These are phyloP conservation scores for Babesia ovis DNA, from an alignment of 169 alveolate species.

Conservation along the genomic window DNA sequence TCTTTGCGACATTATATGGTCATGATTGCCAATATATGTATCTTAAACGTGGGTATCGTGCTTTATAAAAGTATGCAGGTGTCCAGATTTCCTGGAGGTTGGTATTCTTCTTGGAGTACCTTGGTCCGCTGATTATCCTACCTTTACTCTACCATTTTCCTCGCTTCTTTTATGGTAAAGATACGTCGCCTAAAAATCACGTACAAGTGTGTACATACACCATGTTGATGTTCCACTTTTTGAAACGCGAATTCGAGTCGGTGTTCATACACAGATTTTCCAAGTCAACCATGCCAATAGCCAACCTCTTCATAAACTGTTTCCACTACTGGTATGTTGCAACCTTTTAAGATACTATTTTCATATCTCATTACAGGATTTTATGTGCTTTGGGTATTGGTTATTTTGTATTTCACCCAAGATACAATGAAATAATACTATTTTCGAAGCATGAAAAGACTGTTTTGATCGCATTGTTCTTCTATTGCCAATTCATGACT, in stretches of 20 bases:
- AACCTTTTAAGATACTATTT: neutral
- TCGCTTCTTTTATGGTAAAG: slow-evolving; percentile 20
- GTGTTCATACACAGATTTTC: slow-evolving; percentile 94
- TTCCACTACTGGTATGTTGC: slow-evolving; percentile 93
- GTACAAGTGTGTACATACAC: slow-evolving; percentile 12
- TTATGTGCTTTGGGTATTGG: slow-evolving; percentile 89
- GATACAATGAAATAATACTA: slow-evolving; percentile 80
- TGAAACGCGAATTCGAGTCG: slow-evolving; percentile 96
- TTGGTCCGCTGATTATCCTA: slow-evolving; percentile 96
- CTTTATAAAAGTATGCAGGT: slow-evolving; percentile 70
- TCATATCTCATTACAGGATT: slow-evolving; percentile 64
- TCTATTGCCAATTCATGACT: slow-evolving; percentile 89
- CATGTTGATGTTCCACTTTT: slow-evolving; percentile 91
- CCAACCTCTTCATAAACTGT: slow-evolving; percentile 91
- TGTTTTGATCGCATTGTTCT: slow-evolving; percentile 56
- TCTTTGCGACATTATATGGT: too few species aligned
- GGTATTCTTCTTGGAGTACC: slow-evolving; percentile 94
- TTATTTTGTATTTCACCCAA: slow-evolving; percentile 92
- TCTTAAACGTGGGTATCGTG: too few species aligned
- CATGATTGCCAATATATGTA: too few species aligned
- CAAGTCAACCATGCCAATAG: slow-evolving; percentile 96
- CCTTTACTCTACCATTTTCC: slow-evolving; percentile 88
- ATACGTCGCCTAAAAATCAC: slow-evolving; percentile 1
- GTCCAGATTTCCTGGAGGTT: slow-evolving; percentile 95
- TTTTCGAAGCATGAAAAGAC: slow-evolving; percentile 44